Evolutionary conservation across 768 basidiomycete genomes (phyloP).

Genomic region (Boletus rubescentipes): DNA sequence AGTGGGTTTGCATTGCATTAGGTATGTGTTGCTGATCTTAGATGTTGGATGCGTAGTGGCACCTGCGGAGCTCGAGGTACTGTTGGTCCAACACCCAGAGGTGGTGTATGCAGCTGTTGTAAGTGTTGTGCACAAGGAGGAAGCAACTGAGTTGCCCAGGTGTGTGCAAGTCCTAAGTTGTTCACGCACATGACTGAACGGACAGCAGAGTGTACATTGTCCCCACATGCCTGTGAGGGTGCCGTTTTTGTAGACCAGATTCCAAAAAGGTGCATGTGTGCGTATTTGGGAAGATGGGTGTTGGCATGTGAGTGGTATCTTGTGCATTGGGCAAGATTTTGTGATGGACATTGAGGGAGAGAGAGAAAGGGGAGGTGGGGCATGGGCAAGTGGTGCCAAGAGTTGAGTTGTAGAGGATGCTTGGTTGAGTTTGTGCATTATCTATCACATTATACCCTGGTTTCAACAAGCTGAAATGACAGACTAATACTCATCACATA

Average conservation of each 20-base stretch:
- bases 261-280: constrained; percentile 28
- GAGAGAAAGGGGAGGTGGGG: constrained; percentile 54
- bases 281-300: neutral
- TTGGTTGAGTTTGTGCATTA: no score
- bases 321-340: constrained; percentile 88
- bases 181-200: neutral
- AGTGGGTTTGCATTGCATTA: neutral
- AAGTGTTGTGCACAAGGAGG: constrained; percentile 60
- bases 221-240: constrained; percentile 49
- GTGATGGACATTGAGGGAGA: constrained; percentile 69
- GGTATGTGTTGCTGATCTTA: neutral
- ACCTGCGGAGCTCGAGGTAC: constrained; percentile 81
- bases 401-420: constrained; percentile 8
- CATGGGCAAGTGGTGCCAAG: constrained; percentile 22
- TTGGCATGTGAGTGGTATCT: constrained; percentile 41
- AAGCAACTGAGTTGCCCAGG: constrained; percentile 84
- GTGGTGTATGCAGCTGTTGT: constrained; percentile 82
- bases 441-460: no score
- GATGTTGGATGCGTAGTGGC: constrained; percentile 49
- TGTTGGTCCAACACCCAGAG: constrained; percentile 71
- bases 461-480: no score
- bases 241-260: constrained; percentile 55
- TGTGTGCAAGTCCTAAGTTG: constrained; percentile 25
- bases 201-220: constrained; percentile 58
- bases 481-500: no score